Evolutionary conservation across 371 early-diverging fungal genomes (phyloP), one percentile per base, ranked within the genome.

Genomic region (Conidiobolus incongruus): DNA sequence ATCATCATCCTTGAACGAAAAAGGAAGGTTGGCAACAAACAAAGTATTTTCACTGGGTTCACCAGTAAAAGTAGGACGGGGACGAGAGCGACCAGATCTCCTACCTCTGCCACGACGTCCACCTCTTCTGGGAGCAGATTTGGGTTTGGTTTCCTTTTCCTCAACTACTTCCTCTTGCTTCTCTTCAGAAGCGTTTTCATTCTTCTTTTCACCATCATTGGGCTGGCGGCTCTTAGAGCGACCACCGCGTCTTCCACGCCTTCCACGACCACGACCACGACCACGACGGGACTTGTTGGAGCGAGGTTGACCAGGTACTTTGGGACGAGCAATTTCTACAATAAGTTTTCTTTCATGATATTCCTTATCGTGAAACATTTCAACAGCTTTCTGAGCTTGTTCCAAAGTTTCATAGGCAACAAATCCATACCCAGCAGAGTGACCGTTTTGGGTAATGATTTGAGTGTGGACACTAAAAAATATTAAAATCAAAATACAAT

Each of bases 21-120:
- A 91, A 29, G 94, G 91, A 32, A 93, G 59, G 65, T 91, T 93
- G 51, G 87, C 83, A 38, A 93, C 81, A 62, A 84, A 93, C 33
- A 88, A 59, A 11, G 73, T 77, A 4, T 78, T 88, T 54, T 79
- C 73, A 40, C 83, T 81, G 22, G 71, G 79, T 42, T 45, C 42
- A 16, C 48, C 60, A 22, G 49, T 53, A 34, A 43, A 49, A 36
- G 40, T 35, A 24, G 10, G 45, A 45, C 44, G 46, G 47, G 42
- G 53, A 23, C 42, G 41, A 38, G 43, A 47, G 32, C 40, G 54
- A 23, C 47, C 45, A n/a, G 29, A 32, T 5, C 45, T 47, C 10
- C 47, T 32, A 3, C 41, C 40, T 8, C 47, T 38, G 29, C 47
- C n/a, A n/a, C n/a, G n/a, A n/a, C n/a, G 49, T 2, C 38, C 37